A percentile compares a stretch with the other conserved stretches of the same genome.
These are phyloP conservation scores for Exophiala xenobiotica DNA, from an alignment of 2,329 filamentous ascomycete genomes.

Conservation along the genomic window DNA sequence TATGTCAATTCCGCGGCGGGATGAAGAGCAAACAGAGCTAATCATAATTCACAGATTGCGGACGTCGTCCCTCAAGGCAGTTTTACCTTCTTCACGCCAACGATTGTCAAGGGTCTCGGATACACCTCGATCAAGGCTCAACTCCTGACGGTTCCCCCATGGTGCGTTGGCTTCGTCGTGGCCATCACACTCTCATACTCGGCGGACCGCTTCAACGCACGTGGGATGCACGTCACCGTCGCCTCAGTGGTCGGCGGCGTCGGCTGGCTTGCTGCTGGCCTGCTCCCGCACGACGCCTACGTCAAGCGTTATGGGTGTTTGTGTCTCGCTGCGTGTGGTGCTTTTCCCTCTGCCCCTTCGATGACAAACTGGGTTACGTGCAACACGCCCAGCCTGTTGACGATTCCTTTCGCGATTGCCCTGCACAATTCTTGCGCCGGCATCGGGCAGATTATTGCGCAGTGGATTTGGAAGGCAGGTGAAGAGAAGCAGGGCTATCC, in stretches of 20 bases:
- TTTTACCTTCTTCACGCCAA: conserved; percentile 28
- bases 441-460: conserved; percentile 68
- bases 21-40: not conserved
- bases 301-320: conserved; percentile 66
- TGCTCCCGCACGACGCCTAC: conserved; percentile 61
- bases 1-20: conserved; percentile 2
- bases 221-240: conserved; percentile 52
- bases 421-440: conserved; percentile 68
- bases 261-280: conserved; percentile 63
- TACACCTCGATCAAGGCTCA: conserved; percentile 30
- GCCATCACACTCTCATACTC: conserved; percentile 22
- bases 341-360: conserved; percentile 68
- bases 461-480: conserved; percentile 70
- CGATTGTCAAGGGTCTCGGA: conserved; percentile 27
- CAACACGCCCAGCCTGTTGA: conserved; percentile 65
- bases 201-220: conserved; percentile 32
- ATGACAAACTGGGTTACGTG: conserved; percentile 69
- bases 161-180: conserved; percentile 25
- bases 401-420: conserved; percentile 67
- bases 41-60: conserved; percentile 15
- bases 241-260: conserved; percentile 53
- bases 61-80: conserved; percentile 27
- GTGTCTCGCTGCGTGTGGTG: conserved; percentile 64
- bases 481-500: conserved; percentile 64
- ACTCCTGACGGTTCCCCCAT: conserved; percentile 32